phyloP scores from a whole-genome alignment of 108 stramenopile genomes.

The Hondaea fermentalgiana region DNA sequence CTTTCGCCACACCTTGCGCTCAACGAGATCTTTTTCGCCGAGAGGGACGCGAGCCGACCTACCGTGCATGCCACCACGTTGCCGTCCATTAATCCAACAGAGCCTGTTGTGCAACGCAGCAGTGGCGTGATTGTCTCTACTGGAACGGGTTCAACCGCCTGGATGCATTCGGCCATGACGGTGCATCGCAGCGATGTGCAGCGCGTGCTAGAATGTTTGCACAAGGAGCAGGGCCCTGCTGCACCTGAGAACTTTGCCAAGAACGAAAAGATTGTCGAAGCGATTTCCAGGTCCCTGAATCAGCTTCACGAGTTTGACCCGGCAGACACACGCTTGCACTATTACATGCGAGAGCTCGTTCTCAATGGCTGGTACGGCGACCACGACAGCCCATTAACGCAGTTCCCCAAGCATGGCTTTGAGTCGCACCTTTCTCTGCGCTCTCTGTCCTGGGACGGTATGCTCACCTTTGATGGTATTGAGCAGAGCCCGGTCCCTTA shows the following conservation, averaged over 20 bases:
- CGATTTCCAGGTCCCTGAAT: background rate
- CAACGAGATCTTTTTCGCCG: background rate
- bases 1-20: background rate
- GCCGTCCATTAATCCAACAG: background rate
- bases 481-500: background rate
- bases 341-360: slow-evolving; percentile 15
- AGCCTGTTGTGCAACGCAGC: slow-evolving; percentile 6
- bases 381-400: background rate
- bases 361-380: slow-evolving; percentile 6
- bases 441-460: background rate
- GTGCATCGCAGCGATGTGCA: slow-evolving; percentile 8
- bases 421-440: background rate
- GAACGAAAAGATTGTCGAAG: background rate
- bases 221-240: background rate
- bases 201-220: slow-evolving; percentile 3
- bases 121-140: background rate
- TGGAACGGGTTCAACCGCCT: background rate
- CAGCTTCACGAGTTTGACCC: background rate
- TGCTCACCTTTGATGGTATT: slow-evolving; percentile 18
- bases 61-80: background rate
- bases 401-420: slow-evolving; percentile 9
- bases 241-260: background rate
- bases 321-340: background rate
- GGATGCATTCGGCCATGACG: background rate
- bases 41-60: background rate